Evolutionary conservation across 495 filamentous ascomycete species (phyloP), one percentile per base, ranked within the genome.

Genomic region (Annulohypoxylon nitens): DNA sequence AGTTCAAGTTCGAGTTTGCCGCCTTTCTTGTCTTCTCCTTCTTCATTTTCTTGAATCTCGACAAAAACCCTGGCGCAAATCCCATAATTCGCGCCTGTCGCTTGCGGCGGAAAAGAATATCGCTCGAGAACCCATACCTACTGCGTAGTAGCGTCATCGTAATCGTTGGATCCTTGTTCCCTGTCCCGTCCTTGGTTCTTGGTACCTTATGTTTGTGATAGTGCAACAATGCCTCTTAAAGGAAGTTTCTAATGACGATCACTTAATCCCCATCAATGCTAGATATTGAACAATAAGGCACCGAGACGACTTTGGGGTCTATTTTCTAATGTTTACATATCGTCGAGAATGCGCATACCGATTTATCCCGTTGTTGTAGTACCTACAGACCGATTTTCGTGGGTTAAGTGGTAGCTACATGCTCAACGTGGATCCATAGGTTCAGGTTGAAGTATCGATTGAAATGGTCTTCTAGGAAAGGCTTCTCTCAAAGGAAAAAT

Each of bases 401-500:
- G 1, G 39, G 33, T 54, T 34, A 61, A 69, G 41, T 74, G 66
- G 65, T 18, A 74, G 36, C n/a, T 43, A 37, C 26, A 51, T 20
- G 20, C 26, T 67, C 67, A 55, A 75, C 72, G 72, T 75, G 72
- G 58, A 70, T 53, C 72, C 63, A 70, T 64, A 75, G 62, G 64
- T 68, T 14, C 50, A 23, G 34, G 43, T 50, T 30, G 30, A 30
- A 30, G 30, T 30, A 55, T 63, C 37, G 37, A 70, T 67, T 30
- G 67, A 64, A 66, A 50, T 41, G 60, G 61, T 12, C 57, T 39
- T 11, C 37, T 48, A 54, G 63, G 18, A 50, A 41, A 54, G 10
- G 6, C 63, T 67, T 60, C 57, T 59, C 39, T 34, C 48, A 47
- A 61, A 45, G 57, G 39, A 70, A 51, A 75, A 41, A 50, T 41